Evolutionary conservation across 176 grass and related monocot genomes (phyloP).

Genomic region (Oryza punctata): DNA sequence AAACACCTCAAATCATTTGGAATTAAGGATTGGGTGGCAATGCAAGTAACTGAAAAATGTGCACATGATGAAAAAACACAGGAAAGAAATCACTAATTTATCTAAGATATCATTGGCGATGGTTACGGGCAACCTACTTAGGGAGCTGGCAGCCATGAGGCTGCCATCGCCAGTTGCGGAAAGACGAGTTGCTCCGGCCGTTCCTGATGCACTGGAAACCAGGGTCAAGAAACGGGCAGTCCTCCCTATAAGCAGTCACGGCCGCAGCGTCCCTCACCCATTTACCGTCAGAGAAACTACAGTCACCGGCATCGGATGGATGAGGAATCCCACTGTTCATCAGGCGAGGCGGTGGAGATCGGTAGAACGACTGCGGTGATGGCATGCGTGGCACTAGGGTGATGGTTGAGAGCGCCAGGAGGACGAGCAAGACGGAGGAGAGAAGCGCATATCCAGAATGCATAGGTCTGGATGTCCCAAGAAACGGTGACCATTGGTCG

Average conservation of each 20-base stretch:
- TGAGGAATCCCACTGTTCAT: neutral
- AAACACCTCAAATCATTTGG: neutral
- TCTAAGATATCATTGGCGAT: neutral
- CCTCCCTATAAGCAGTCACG: constrained; percentile 34
- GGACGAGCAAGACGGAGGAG: constrained; percentile 20
- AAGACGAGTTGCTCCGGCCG: constrained; percentile 38
- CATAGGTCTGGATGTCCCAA: constrained; percentile 19
- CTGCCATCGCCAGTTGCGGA: constrained; percentile 55
- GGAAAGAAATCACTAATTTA: neutral
- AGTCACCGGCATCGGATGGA: neutral
- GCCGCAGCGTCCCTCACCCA: constrained; percentile 42
- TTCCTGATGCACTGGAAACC: constrained; percentile 64
- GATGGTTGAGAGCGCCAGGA: constrained; percentile 26
- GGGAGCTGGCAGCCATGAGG: constrained; percentile 51
- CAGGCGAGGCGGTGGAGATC: neutral
- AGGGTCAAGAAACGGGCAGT: constrained; percentile 65
- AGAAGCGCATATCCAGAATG: constrained; percentile 23
- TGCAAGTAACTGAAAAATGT: neutral
- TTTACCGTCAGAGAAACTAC: constrained; percentile 54
- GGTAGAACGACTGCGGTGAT: neutral
- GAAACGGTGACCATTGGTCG: neutral
- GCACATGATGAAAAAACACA: too few relatives aligned
- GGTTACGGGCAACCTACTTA: constrained; percentile 49
- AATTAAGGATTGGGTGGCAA: neutral
- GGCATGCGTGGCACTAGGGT: neutral